These are phyloP conservation scores for Polygonum aviculare DNA, from an alignment of 148 eudicot genomes.

Conservation along the genomic window DNA sequence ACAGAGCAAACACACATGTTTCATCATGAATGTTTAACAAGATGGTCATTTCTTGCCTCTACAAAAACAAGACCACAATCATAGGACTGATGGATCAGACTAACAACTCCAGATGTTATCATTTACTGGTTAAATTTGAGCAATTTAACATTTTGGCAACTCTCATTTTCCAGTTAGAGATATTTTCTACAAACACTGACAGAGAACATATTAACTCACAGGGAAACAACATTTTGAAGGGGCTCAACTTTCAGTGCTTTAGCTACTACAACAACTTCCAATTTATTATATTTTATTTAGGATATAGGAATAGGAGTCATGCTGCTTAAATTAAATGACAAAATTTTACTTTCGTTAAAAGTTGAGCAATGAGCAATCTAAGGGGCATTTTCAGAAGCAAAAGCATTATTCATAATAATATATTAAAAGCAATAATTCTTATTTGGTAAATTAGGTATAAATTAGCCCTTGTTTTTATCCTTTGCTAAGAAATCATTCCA, in stretches of 20 bases:
- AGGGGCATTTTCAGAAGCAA: background rate
- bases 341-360: background rate
- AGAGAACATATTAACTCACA: background rate
- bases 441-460: background rate
- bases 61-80: background rate
- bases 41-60: background rate
- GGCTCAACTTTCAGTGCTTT: background rate
- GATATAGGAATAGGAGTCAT: background rate
- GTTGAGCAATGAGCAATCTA: background rate
- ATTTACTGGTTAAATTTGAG: background rate
- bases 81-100: background rate
- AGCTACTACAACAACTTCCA: background rate
- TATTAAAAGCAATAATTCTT: background rate
- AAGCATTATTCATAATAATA: background rate
- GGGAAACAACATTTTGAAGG: constrained; percentile 2
- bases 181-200: background rate
- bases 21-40: background rate
- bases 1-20: background rate
- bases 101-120: background rate
- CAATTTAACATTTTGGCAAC: background rate
- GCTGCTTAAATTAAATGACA: background rate
- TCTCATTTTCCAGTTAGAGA: background rate
- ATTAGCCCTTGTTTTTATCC: background rate
- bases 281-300: background rate
- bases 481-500: background rate